phyloP scores from a whole-genome alignment of 768 basidiomycete species.

The Grammothele lineata region DNA sequence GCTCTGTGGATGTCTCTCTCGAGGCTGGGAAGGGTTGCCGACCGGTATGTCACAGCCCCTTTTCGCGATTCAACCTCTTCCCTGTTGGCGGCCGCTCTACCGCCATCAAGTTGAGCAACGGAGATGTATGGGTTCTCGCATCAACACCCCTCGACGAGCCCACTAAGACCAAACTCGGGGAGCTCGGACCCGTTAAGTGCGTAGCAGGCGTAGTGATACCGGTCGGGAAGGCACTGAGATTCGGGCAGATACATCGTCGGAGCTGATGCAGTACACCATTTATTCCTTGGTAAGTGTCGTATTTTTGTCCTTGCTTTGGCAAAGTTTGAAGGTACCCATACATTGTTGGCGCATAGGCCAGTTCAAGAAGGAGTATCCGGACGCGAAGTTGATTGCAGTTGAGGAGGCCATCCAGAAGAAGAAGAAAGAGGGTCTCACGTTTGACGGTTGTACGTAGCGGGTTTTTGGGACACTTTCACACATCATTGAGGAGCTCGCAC shows the following conservation, averaged over 20 bases:
- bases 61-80: slow-evolving; percentile 58
- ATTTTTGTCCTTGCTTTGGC: slow-evolving; percentile 16
- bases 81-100: slow-evolving; percentile 84
- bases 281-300: slow-evolving; percentile 47
- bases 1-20: neutral
- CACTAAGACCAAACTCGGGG: slow-evolving; percentile 57
- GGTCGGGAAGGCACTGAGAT: no score
- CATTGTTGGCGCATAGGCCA: no score
- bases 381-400: slow-evolving; percentile 69
- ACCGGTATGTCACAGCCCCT: slow-evolving; percentile 45
- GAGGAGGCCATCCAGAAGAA: slow-evolving; percentile 49
- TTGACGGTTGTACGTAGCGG: slow-evolving; percentile 57
- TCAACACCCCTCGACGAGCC: slow-evolving; percentile 67
- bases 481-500: neutral
- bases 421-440: slow-evolving; percentile 45
- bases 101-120: slow-evolving; percentile 63
- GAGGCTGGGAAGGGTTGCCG: neutral
- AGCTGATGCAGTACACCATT: slow-evolving; percentile 53
- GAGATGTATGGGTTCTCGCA: slow-evolving; percentile 79
- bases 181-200: slow-evolving; percentile 68
- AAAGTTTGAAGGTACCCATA: no score
- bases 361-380: slow-evolving; percentile 66
- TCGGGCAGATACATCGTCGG: slow-evolving; percentile 58
- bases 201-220: no score
- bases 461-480: neutral